Base-by-base conservation (phyloP, 1,139 yeast species). In the Tardiomyces blankii region DNA sequence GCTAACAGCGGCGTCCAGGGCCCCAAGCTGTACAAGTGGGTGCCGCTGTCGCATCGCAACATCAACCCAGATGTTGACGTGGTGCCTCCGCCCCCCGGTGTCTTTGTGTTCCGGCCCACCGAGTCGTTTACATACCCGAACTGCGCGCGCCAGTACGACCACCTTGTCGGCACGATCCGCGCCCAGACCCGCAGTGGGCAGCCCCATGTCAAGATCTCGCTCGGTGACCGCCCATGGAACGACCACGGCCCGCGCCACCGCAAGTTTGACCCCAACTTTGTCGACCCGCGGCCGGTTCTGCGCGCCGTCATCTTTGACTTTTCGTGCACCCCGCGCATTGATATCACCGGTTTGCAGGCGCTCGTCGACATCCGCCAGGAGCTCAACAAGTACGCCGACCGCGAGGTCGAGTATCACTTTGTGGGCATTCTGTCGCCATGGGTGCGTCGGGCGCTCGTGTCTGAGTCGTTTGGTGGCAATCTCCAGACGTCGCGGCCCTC, bases 321-420 rank as follows among this genome's bases (percentile, higher is more conserved):
- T 59, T 75, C 88, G 2, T 74, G 81, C 46, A 89, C 85, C 35
- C 74, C 89, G 0, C 80, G 79, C 42, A 68, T 80, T 42, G 96
- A 88, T 64, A 75, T 85, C 7, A 84, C 96, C 1, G 82, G 91
- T 41, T 69, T 87, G 40, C 95, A 86, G 64, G 73, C 82, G 2
- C 69, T 88, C 49, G 79, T 82, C 46, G 96, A 88, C 61, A 70
- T 85, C 57, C 73, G 85, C 54, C 82, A 80, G 53, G 80, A 87
- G 8, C 65, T 86, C 48, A 80, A 81, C 63, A 73, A 71, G 47
- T 86, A 84, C 58, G 85, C 94, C 39, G 89, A 85, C 59, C 72
- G 83, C 49, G 89, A 84, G 54, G 91, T 87, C 47, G 96, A 88
- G 64, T 81, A 81, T 67, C 96, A 89, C 63, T 88, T 89, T 61